A percentile compares a stretch with the other conserved stretches of the same genome.
These are phyloP conservation scores for Cyberlindnera americana DNA, from an alignment of 805 yeast species.

Conservation along the genomic window DNA sequence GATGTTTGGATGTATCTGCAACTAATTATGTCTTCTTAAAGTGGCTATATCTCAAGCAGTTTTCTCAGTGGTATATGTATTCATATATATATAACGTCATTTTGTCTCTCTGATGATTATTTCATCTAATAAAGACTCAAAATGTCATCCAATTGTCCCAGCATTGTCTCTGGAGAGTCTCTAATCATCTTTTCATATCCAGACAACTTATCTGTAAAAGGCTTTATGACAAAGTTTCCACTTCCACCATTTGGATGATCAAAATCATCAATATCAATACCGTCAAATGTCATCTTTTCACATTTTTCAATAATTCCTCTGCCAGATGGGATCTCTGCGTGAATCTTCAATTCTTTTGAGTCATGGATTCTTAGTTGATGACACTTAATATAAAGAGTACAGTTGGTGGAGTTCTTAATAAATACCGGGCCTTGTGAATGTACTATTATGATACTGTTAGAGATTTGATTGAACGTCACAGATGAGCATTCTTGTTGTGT, in stretches of 20 bases:
- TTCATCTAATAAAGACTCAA: too few relatives aligned
- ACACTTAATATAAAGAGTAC: constrained; percentile 15
- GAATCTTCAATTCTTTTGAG: constrained; percentile 6
- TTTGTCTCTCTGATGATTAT: too few relatives aligned
- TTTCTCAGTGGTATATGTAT: too few relatives aligned
- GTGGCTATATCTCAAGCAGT: too few relatives aligned
- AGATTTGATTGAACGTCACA: constrained; percentile 13
- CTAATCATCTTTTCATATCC: not conserved
- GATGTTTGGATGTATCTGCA: too few relatives aligned
- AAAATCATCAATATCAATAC: constrained; percentile 21
- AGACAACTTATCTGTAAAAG: not conserved
- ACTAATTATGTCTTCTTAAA: too few relatives aligned
- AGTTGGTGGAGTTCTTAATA: constrained; percentile 9
- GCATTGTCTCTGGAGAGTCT: not conserved
- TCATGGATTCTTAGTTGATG: constrained; percentile 26
- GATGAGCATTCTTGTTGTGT: constrained; percentile 7
- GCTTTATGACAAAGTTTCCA: constrained; percentile 8
- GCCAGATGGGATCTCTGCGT: constrained; percentile 8
- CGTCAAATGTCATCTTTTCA: constrained; percentile 12
- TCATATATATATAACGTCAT: too few relatives aligned
- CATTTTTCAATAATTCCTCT: constrained; percentile 24
- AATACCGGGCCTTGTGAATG: constrained; percentile 20
- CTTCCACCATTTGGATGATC: constrained; percentile 24
- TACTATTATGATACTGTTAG: constrained; percentile 12
- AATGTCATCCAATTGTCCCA: not conserved